Conservation (phyloP, 371 early-diverging fungal species). For the Lichtheimia ramosa region DNA sequence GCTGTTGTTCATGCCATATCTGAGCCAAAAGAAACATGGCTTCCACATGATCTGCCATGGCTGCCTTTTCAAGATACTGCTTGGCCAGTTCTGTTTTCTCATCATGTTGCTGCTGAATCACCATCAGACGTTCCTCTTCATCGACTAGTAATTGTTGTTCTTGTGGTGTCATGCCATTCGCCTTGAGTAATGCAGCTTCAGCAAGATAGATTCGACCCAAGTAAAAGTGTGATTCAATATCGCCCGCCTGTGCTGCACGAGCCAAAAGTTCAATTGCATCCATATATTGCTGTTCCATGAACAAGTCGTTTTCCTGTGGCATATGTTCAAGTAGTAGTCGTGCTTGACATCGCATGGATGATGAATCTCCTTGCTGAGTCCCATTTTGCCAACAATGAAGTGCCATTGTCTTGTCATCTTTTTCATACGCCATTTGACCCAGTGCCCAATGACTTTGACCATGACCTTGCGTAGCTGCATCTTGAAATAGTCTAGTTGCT, state of each 20-base stretch:
- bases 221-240: constrained; percentile 15
- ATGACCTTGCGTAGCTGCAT: constrained; percentile 32
- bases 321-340: constrained; percentile 9
- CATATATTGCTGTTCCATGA: constrained; percentile 2
- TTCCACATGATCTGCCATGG: constrained; percentile 33
- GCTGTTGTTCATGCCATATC: constrained; percentile 46
- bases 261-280: constrained; percentile 13
- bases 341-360: constrained; percentile 22
- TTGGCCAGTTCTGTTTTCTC: constrained; percentile 39
- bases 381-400: constrained; percentile 34
- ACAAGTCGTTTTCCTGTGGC: background rate
- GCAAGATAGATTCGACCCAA: constrained; percentile 20
- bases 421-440: constrained; percentile 34
- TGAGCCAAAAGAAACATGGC: constrained; percentile 44
- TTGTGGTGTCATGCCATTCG: background rate
- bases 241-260: constrained; percentile 13
- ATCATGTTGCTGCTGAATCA: constrained; percentile 16
- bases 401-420: constrained; percentile 30
- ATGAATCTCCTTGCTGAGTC: constrained; percentile 27
- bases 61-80: constrained; percentile 41
- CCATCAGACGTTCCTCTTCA: background rate
- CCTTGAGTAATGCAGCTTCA: constrained; percentile 5
- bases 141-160: constrained; percentile 2
- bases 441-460: constrained; percentile 34
- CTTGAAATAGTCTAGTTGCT: constrained; percentile 34